These are phyloP conservation scores for Tricholoma terreum DNA, from an alignment of 768 basidiomycete species.

Conservation along the genomic window DNA sequence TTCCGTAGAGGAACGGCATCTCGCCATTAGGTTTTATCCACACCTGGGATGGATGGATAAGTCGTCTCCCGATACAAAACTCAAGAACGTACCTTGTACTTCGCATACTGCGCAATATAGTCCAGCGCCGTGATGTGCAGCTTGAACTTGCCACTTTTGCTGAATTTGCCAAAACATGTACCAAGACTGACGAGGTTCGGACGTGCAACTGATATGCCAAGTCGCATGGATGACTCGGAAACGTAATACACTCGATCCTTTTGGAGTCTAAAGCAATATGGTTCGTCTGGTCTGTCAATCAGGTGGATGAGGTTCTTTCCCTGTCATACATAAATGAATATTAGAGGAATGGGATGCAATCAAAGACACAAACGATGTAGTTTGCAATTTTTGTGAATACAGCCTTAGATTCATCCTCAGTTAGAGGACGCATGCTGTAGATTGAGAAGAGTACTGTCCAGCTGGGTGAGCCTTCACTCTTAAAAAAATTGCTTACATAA, in stretches of 20 bases:
- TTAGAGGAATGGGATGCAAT: neutral
- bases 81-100: conserved; percentile 75
- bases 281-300: conserved; percentile 91
- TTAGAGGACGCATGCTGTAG: conserved; percentile 82
- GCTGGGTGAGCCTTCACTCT: neutral
- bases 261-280: conserved; percentile 93
- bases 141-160: conserved; percentile 96
- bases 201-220: conserved; percentile 88
- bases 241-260: conserved; percentile 96
- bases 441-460: neutral
- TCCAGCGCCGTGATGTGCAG: conserved; percentile 93
- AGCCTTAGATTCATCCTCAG: conserved; percentile 94
- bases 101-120: conserved; percentile 92
- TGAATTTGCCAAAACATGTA: conserved; percentile 97
- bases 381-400: conserved; percentile 97
- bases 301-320: conserved; percentile 96
- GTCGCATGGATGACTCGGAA: conserved; percentile 90
- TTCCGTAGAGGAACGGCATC: conserved; percentile 99
- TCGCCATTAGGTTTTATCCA: conserved; percentile 99
- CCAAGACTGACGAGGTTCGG: conserved; percentile 91
- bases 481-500: conserved; percentile 1
- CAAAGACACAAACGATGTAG: conserved; percentile 69
- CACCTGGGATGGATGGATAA: conserved; percentile 48
- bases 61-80: neutral
- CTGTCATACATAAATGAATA: conserved; percentile 37